phyloP scores from a whole-genome alignment of 1,284 basidiomycete species.

The Cutaneotrichosporon dermatis region DNA sequence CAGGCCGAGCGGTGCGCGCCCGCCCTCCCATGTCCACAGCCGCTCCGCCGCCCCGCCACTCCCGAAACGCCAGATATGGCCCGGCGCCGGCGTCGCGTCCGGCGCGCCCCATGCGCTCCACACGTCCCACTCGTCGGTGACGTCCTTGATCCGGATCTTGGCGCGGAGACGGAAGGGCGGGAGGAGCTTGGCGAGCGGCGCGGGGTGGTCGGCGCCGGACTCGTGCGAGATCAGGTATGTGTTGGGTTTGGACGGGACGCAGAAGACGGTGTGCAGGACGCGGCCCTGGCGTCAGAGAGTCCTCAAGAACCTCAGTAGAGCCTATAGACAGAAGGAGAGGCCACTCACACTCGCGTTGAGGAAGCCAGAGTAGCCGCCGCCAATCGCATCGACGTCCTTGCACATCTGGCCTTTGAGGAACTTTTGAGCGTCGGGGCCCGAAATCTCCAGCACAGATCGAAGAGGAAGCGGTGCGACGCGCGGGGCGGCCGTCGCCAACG shows the following conservation, averaged over 20 bases:
- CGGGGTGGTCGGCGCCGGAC: constrained; percentile 69
- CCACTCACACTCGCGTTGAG: constrained; percentile 74
- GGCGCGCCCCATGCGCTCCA: constrained; percentile 69
- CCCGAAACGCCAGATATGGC: constrained; percentile 36
- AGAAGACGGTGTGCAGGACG: constrained; percentile 80
- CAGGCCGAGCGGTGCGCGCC: constrained; percentile 20
- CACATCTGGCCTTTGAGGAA: constrained; percentile 84
- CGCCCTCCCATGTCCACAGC: constrained; percentile 34
- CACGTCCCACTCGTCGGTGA: constrained; percentile 67
- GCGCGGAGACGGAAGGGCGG: constrained; percentile 77
- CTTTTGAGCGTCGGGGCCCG: constrained; percentile 73
- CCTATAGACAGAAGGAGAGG: neutral
- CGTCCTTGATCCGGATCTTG: constrained; percentile 78
- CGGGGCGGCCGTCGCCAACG: neutral
- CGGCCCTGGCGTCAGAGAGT: constrained; percentile 61
- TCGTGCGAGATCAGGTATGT: constrained; percentile 52
- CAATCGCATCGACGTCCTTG: constrained; percentile 56
- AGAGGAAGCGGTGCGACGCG: neutral
- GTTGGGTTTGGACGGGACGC: constrained; percentile 56
- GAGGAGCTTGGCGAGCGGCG: constrained; percentile 49
- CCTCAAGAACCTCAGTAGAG: too few species aligned
- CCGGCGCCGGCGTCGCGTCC: constrained; percentile 1
- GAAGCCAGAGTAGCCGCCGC: constrained; percentile 70
- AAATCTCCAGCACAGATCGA: constrained; percentile 57
- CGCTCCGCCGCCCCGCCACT: constrained; percentile 42